These are phyloP conservation scores for Fonsecaea monophora DNA, from an alignment of 2,329 filamentous ascomycete genomes.

Conservation along the genomic window DNA sequence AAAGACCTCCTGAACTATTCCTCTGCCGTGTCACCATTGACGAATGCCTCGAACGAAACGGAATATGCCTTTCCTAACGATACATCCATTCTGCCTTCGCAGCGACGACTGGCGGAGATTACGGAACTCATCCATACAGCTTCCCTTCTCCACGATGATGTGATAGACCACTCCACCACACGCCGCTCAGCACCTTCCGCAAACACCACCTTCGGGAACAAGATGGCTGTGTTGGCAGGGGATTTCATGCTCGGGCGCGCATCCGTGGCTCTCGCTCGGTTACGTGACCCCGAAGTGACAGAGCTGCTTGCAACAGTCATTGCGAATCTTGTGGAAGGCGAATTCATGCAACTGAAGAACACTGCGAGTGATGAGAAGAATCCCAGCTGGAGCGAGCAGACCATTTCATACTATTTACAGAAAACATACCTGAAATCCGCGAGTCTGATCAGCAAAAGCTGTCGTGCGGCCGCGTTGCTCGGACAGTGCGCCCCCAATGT, in stretches of 20 bases:
- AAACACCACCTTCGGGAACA: conserved; percentile 96
- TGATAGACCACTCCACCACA: conserved; percentile 90
- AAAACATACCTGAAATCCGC: conserved; percentile 99
- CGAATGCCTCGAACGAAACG: conserved; percentile 54
- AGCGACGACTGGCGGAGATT: conserved; percentile 91
- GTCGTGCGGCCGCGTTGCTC: conserved; percentile 84
- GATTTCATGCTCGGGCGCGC: conserved; percentile 93
- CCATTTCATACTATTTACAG: conserved; percentile 90
- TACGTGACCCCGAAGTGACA: conserved; percentile 91
- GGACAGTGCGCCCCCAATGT: conserved; percentile 77
- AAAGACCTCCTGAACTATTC: conserved; percentile 36
- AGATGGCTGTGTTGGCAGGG: conserved; percentile 98
- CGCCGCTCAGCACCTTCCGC: conserved; percentile 85
- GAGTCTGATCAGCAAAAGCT: conserved; percentile 94
- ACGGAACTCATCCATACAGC: conserved; percentile 97
- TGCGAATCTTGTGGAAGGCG: conserved; percentile 94
- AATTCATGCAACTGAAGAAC: conserved; percentile 99
- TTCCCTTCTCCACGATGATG: conserved; percentile 95
- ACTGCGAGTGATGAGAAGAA: conserved; percentile 85
- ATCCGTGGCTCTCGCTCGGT: conserved; percentile 86
- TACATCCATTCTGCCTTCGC: conserved; percentile 80
- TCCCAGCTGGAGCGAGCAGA: conserved; percentile 85
- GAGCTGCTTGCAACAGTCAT: conserved; percentile 96
- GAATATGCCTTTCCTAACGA: conserved; percentile 54
- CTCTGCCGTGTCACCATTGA: conserved; percentile 58